Base-by-base conservation (phyloP, 352 stramenopile genomes). In the Pythium phragmitis region DNA sequence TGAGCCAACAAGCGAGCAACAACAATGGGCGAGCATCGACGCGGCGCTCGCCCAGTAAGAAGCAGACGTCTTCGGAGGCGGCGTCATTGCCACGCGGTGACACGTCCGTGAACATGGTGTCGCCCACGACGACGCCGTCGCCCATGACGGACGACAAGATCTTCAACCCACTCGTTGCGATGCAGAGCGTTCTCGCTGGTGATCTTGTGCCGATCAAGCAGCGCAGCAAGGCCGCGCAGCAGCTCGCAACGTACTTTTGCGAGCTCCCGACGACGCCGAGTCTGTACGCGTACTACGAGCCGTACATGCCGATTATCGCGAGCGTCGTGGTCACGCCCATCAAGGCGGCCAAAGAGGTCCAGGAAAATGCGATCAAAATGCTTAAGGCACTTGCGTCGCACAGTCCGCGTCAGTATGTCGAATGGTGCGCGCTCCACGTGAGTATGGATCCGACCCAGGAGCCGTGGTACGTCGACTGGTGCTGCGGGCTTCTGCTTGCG, bases 131-230 rank as follows among this genome's bases (percentile, higher is more conserved):
- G 13, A 2, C 42, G 39, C 33, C 50, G 41, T 13, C 50, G 28
- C 7, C 28, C 8, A 21, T 48, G 11, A 23, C 45, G n/a, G 58
- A 47, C 26, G 65, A 56, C 16, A 43, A 41, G 2, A 16, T 41
- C 0, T 74, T 69, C 62, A 74, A 74, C 47, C 67, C 67, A 21
- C 21, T 74, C 3, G 50, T 67, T 21, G 60, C 67, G 8, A 45
- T 74, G 45, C 67, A 74, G 57, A 67, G 14, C 17, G 57, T 74
- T 14, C 7, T 65, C 36, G 67, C 61, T 8, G 67, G 67, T 39
- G 67, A 74, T 14, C 67, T 69, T 39, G 67, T 74, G 62, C 45
- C 67, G 17, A 69, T 74, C 61, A 74, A 74, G 67, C 67, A 69
- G 47, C 67, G 67, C 52, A 61, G 60, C 60, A 74, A 74, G 67